Conservation (phyloP, 768 basidiomycete genomes). For the Kwoniella sp. region DNA sequence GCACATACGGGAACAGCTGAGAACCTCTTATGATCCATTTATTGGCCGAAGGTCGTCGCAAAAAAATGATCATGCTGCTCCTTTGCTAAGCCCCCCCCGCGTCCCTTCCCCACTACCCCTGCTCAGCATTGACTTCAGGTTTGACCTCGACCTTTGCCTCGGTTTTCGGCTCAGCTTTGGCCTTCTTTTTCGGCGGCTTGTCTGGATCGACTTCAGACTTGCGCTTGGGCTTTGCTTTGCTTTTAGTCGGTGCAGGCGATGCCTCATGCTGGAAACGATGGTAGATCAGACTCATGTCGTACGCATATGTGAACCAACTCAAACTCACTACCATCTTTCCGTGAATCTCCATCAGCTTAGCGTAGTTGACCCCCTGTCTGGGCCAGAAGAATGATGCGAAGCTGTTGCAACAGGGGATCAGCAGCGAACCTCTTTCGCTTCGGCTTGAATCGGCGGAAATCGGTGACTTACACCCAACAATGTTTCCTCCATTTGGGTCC, state of each 20-base stretch:
- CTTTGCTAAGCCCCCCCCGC: no score
- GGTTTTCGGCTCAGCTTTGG: slow-evolving; percentile 22
- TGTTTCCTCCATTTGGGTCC: slow-evolving; percentile 85
- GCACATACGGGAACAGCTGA: no score
- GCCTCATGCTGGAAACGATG: slow-evolving; percentile 28
- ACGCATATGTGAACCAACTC: not conserved
- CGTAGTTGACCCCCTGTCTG: slow-evolving; percentile 84
- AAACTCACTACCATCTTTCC: slow-evolving; percentile 71
- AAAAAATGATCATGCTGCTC: no score
- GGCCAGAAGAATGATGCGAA: slow-evolving; percentile 98
- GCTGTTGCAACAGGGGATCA: slow-evolving; percentile 57
- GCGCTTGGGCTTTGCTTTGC: slow-evolving; percentile 31
- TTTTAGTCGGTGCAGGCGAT: slow-evolving; percentile 28
- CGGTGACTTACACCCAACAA: slow-evolving; percentile 97
- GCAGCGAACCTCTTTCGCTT: no score
- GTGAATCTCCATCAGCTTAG: slow-evolving; percentile 90
- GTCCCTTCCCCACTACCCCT: not conserved
- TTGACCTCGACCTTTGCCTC: slow-evolving; percentile 14
- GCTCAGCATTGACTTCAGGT: slow-evolving; percentile 3
- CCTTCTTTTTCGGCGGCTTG: slow-evolving; percentile 29
- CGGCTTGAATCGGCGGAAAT: no score
- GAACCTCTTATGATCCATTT: no score
- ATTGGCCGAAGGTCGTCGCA: no score
- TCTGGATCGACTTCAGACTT: slow-evolving; percentile 26
- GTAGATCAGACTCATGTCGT: no score